Evolutionary conservation across 192 early-diverging fungal genomes (phyloP).

Genomic region (Backusella australiensis): DNA sequence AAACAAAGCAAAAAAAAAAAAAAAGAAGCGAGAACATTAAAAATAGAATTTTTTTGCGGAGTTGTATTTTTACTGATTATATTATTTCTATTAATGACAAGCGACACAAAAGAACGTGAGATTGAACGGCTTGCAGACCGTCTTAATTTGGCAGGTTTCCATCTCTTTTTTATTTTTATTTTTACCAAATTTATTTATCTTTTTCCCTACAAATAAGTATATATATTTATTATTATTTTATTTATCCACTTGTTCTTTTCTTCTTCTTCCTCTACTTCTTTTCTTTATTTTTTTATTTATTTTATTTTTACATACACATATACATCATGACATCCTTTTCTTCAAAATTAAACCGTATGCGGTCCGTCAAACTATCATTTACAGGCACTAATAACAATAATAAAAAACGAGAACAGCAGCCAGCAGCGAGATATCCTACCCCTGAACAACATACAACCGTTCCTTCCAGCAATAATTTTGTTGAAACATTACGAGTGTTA

Average conservation of each 20-base stretch:
- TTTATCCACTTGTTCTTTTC: background rate
- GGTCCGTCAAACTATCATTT: constrained; percentile 13
- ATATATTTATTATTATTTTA: background rate
- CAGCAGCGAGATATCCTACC: background rate
- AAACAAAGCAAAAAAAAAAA: background rate
- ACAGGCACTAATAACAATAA: background rate
- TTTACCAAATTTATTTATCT: background rate
- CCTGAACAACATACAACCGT: background rate
- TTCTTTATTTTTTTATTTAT: background rate
- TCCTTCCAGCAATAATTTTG: constrained; percentile 11
- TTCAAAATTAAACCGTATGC: constrained; percentile 17
- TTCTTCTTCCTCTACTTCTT: background rate
- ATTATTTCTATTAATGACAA: background rate
- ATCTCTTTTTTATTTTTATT: background rate
- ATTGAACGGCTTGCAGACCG: background rate
- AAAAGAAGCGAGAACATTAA: background rate
- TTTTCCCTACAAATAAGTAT: background rate
- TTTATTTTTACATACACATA: background rate
- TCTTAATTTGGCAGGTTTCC: constrained; percentile 23
- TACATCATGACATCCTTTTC: constrained; percentile 14
- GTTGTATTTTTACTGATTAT: background rate
- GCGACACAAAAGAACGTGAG: background rate
- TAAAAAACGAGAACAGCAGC: background rate
- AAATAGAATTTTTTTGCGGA: background rate
- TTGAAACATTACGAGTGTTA: constrained; percentile 26